A percentile compares a stretch with the other conserved stretches of the same genome.
Evolutionary conservation across 192 early-diverging fungal species (phyloP).

Genomic region (Entomortierella chlamydospora): DNA sequence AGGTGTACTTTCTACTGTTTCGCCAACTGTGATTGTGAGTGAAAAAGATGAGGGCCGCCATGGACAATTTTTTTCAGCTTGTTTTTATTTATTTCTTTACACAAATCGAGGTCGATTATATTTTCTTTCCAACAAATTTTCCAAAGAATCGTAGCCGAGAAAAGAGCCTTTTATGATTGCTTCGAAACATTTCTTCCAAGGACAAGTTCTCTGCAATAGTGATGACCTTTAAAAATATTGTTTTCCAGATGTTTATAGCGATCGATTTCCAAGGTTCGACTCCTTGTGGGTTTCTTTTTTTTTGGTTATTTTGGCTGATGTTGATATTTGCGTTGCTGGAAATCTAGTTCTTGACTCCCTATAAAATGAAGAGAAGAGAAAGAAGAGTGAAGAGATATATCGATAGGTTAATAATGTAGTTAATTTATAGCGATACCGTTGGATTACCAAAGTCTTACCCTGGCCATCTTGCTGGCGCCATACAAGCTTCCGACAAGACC

Average conservation of each 20-base stretch:
- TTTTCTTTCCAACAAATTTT: neutral
- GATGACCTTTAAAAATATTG: neutral
- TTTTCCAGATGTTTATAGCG: conserved; percentile 3
- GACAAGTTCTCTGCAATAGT: no score
- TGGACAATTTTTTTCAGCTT: no score
- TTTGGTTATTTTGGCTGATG: neutral
- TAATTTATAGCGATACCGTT: neutral
- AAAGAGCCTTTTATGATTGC: no score
- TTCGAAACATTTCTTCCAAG: neutral
- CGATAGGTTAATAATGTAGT: neutral
- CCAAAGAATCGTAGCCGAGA: neutral
- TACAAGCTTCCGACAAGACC: conserved; percentile 41
- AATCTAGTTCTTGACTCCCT: conserved; percentile 55
- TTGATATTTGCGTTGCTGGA: neutral
- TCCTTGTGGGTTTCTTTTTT: neutral
- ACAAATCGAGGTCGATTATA: neutral
- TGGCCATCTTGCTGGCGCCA: conserved; percentile 53
- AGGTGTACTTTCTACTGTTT: no score
- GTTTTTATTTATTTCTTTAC: neutral
- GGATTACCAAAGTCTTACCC: conserved; percentile 19
- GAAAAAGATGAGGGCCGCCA: no score
- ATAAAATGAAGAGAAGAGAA: conserved; percentile 2
- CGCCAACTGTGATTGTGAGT: no score
- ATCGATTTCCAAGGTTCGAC: neutral
- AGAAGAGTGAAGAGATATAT: neutral